Base-by-base conservation (phyloP, 2,329 filamentous ascomycete genomes). In the Pseudomassariella vexata region DNA sequence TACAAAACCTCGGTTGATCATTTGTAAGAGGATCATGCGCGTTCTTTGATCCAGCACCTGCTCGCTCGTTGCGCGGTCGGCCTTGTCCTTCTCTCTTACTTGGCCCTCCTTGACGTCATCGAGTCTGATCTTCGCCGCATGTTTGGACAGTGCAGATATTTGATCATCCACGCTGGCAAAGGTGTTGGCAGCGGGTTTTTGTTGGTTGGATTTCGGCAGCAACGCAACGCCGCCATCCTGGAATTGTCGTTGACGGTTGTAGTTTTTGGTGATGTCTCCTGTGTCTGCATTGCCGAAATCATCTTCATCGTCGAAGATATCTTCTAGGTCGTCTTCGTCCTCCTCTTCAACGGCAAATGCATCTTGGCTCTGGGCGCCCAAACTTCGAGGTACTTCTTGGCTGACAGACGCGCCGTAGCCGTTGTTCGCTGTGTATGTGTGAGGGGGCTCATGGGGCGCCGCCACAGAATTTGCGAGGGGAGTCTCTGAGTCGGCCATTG, bases 11-110 rank as follows among this genome's bases (percentile, higher is more conserved):
- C 87, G 79, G 59, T 96, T 95, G 66, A 96, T 90, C 74, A 98
- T 87, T 63, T 95, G 87, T 43, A 95, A 70, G 33, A 98, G 68
- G 39, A 98, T 89, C 86, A 95, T 94, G 45, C 89, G 83, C 10
- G 92, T 98, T 33, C 88, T 76, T 41, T 88, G 86, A 61, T 98
- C 92, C 39, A 98, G 67, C 29, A 98, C 92, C 59, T 95, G 87
- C 57, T 98, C 92, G 47, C 79, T 87, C 10, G 92, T 98, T 31
- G 92, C 90, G 37, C 92, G 79, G 56, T 98, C 90, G 34, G 85
- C 82, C 68, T 92, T 94, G 60, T 95, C 89, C 58, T 85, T 87
- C 37, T 79, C 77, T 33, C 72, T 69, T 21, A 62, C 63, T 36
- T 72, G 66, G 15, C 53, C 55, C 20, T 67, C 63, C 54, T 73